phyloP scores from a whole-genome alignment of 768 basidiomycete genomes.

The Glaciozyma martinii region DNA sequence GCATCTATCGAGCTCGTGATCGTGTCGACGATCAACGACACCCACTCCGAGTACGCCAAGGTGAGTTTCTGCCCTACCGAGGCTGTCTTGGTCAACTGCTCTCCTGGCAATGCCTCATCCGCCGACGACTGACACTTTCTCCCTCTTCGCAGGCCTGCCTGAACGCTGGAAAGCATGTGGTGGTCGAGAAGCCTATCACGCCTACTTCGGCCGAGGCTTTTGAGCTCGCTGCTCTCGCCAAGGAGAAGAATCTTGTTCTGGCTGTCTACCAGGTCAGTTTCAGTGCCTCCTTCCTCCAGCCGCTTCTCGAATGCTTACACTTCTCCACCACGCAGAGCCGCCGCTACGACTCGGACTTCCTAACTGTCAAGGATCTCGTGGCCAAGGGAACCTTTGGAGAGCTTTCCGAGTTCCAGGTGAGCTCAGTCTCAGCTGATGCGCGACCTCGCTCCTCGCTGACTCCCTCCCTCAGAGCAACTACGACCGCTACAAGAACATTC shows the following conservation, averaged over 20 bases:
- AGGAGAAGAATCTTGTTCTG: constrained; percentile 53
- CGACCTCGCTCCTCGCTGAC: neutral
- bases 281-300: neutral
- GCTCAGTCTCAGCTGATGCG: neutral
- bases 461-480: constrained; percentile 44
- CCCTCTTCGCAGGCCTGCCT: neutral
- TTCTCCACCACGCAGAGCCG: constrained; percentile 44
- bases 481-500: constrained; percentile 51
- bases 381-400: constrained; percentile 39
- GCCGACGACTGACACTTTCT: constrained; percentile 34
- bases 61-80: constrained; percentile 43
- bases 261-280: constrained; percentile 37
- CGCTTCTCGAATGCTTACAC: neutral
- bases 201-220: constrained; percentile 53
- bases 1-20: constrained; percentile 52
- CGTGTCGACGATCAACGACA: constrained; percentile 63
- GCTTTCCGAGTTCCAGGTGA: constrained; percentile 22
- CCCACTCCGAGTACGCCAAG: constrained; percentile 64
- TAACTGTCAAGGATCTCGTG: constrained; percentile 56
- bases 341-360: constrained; percentile 69
- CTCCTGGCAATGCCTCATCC: no score
- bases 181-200: constrained; percentile 72
- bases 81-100: no score
- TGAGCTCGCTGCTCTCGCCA: constrained; percentile 55
- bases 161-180: constrained; percentile 42